phyloP scores from a whole-genome alignment of 305 asterid genomes.

The Petunia hybrid region DNA sequence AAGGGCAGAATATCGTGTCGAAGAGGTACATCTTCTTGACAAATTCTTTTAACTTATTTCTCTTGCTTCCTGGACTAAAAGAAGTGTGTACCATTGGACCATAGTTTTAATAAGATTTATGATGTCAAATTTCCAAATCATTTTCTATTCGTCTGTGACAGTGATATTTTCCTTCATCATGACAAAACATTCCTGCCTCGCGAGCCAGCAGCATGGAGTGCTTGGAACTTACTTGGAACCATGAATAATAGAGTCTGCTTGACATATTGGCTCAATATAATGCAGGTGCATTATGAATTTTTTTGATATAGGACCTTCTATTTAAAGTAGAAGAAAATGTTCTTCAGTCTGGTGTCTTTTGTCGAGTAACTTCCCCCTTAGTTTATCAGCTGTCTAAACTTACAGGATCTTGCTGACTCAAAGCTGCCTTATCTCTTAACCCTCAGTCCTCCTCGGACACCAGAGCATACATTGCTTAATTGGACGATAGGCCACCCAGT shows the following conservation, averaged over 20 bases:
- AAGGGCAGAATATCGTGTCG: neutral
- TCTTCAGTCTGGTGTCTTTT: neutral
- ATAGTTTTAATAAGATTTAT: neutral
- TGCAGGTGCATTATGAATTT: constrained; percentile 59
- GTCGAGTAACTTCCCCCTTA: neutral
- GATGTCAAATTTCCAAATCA: constrained; percentile 22
- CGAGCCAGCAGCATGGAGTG: constrained; percentile 89
- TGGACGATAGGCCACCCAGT: constrained; percentile 84
- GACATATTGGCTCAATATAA: constrained; percentile 85
- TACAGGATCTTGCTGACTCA: constrained; percentile 64
- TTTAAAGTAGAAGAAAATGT: neutral
- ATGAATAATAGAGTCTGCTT: constrained; percentile 65
- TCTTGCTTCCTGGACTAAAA: neutral
- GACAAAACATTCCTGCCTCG: constrained; percentile 81
- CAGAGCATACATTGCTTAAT: constrained; percentile 60
- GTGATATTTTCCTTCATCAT: constrained; percentile 88
- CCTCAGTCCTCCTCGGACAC: constrained; percentile 70
- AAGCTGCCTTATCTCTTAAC: constrained; percentile 71
- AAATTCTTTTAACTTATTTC: neutral
- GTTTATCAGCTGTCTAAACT: neutral
- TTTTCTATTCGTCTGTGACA: constrained; percentile 45
- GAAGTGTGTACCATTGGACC: neutral
- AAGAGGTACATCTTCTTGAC: neutral
- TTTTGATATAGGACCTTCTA: neutral
- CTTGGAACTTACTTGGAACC: constrained; percentile 89